These are phyloP conservation scores for Termitomyces sp. DNA, from an alignment of 768 basidiomycete genomes.

Conservation along the genomic window DNA sequence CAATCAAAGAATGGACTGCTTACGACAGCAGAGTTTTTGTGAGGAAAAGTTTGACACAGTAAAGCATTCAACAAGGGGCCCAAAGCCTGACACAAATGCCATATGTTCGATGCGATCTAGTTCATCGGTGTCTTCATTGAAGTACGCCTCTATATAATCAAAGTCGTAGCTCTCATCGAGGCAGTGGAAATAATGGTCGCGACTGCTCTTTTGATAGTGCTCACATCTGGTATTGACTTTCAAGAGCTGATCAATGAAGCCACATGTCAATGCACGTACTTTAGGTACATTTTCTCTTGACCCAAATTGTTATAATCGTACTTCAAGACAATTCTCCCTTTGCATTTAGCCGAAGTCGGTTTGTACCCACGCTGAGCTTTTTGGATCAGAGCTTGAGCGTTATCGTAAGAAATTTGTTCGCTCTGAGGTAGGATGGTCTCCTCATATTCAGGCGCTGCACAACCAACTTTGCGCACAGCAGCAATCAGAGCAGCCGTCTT, in stretches of 20 bases:
- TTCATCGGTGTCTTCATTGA: conserved; percentile 15
- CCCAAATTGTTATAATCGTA: background rate
- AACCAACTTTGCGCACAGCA: background rate
- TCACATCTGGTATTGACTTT: too few species aligned
- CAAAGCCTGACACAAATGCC: conserved; percentile 9
- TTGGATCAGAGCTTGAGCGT: background rate
- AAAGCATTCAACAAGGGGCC: conserved; percentile 8
- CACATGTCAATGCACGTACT: too few species aligned
- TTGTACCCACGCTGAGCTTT: background rate
- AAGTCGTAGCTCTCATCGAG: conserved; percentile 13
- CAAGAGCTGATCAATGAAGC: too few species aligned
- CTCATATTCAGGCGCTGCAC: background rate
- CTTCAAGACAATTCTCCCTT: background rate
- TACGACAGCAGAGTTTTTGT: too few species aligned
- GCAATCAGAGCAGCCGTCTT: background rate
- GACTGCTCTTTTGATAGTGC: background rate
- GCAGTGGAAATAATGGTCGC: conserved; percentile 1
- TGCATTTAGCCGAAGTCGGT: too few species aligned
- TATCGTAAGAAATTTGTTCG: background rate
- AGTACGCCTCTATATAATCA: conserved; percentile 16
- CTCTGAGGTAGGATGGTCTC: background rate
- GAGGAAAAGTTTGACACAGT: too few species aligned
- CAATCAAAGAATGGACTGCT: too few species aligned
- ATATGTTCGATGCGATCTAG: conserved; percentile 14
- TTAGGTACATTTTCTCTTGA: too few species aligned